Base-by-base conservation (phyloP, 2,329 filamentous ascomycete genomes). In the Aspergillus intermedius region DNA sequence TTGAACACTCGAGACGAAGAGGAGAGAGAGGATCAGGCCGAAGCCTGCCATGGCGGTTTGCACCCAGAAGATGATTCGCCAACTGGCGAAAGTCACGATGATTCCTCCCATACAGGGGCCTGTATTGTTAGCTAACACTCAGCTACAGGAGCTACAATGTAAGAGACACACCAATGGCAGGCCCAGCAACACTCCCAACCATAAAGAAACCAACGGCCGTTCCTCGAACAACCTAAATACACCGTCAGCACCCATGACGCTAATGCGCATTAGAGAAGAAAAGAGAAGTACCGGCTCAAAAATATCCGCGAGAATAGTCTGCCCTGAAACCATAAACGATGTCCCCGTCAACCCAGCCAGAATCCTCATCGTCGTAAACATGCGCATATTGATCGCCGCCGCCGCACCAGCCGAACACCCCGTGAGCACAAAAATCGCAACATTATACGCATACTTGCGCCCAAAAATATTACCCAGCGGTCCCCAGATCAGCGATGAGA, bases 31-130 rank as follows among this genome's bases (percentile, higher is more conserved):
- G 0, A 81, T 32, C 0, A 78, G 72, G 0, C 80, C 84, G 0
- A 79, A 61, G 1, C 78, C 82, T 0, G 83, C 82, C 42, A 89
- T 76, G 1, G 77, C 85, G 1, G 83, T 82, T 62, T 91, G 87
- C 1, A 90, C 72, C 83, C 86, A 90, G 71, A 88, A 90, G 49
- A 90, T 89, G 47, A 81, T 79, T 17, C 86, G 79, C 87, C 87
- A 91, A 3, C 75, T 78, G 3, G 77, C 75, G 64, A 82, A 90
- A 0, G 86, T 90, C 32, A 91, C 86, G 46, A 91, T 87, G 46
- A 90, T 81, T 30, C 87, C 87, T 23, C 86, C 86, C 8, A 90
- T 73, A 58, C 88, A 86, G 8, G 70, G 69, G 6, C 63, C 65
- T 41, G 12, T 9, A 13, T n/a, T 15, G 37, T 59, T 15, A 58